These are phyloP conservation scores for Pinus albicaulis DNA, from an alignment of 75 land plant genomes.

Conservation along the genomic window DNA sequence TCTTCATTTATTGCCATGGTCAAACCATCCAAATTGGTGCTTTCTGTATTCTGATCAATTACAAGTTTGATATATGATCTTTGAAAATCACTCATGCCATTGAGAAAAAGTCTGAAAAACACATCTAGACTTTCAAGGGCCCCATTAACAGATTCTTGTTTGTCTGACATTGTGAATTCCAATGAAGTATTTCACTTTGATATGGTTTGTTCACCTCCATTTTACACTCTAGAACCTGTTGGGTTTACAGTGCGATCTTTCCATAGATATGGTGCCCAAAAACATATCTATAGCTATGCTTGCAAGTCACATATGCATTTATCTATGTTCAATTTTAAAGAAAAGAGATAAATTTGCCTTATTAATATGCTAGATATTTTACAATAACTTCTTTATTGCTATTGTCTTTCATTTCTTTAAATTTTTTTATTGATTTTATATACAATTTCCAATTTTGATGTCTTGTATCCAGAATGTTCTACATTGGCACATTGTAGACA, in stretches of 20 bases:
- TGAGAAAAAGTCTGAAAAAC: too few relatives aligned
- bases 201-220: background rate
- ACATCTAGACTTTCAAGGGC: too few relatives aligned
- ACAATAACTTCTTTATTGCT: background rate
- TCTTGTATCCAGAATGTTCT: constrained; percentile 71
- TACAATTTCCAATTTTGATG: background rate
- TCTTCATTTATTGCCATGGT: too few relatives aligned
- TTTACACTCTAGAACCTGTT: background rate
- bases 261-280: background rate
- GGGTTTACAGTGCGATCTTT: background rate
- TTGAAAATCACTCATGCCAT: too few relatives aligned
- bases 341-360: too few relatives aligned
- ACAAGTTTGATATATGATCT: too few relatives aligned
- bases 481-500: constrained; percentile 97
- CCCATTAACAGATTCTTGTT: too few relatives aligned
- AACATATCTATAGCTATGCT: background rate
- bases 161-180: too few relatives aligned
- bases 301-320: background rate
- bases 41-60: too few relatives aligned
- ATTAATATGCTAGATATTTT: too few relatives aligned
- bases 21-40: too few relatives aligned
- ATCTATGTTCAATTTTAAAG: background rate
- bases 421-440: background rate
- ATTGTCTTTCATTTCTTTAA: background rate
- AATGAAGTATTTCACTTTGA: too few relatives aligned